Evolutionary conservation across 2,329 filamentous ascomycete genomes (phyloP).

Genomic region (Leptosphaerulina australis): DNA sequence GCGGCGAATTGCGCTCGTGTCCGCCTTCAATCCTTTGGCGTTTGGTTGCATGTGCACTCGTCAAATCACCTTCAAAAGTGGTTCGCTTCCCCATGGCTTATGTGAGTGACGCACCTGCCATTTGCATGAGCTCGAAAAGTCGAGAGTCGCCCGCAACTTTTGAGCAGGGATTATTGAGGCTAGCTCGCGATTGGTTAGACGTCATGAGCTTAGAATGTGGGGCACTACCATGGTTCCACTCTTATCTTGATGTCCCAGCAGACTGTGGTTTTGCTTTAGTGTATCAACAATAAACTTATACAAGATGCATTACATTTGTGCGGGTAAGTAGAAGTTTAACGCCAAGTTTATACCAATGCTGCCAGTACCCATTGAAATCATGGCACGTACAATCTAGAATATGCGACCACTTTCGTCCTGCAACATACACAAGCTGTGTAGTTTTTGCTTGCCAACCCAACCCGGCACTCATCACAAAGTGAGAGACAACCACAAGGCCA

Average conservation of each 20-base stretch:
- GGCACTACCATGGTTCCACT: not conserved
- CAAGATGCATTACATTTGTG: too few species aligned
- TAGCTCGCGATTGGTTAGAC: not conserved
- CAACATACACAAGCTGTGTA: conserved; percentile 97
- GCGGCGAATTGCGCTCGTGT: conserved; percentile 35
- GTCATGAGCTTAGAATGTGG: conserved; percentile 3
- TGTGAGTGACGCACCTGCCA: conserved; percentile 10
- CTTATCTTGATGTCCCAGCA: too few species aligned
- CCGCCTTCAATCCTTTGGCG: conserved; percentile 39
- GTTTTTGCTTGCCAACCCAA: conserved; percentile 94
- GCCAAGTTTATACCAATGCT: not conserved
- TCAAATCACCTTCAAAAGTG: conserved; percentile 39
- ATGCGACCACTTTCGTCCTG: conserved; percentile 83
- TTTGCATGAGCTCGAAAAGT: conserved; percentile 15
- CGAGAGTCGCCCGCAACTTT: conserved; percentile 5
- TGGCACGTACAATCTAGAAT: conserved; percentile 90
- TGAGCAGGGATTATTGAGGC: conserved; percentile 8
- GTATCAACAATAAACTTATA: not conserved
- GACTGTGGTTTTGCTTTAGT: too few species aligned
- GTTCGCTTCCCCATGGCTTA: conserved; percentile 42
- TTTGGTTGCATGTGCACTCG: conserved; percentile 37
- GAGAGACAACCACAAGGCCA: conserved; percentile 97
- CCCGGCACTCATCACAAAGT: conserved; percentile 91
- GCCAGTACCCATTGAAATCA: conserved; percentile 39
- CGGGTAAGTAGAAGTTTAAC: not conserved